These are phyloP conservation scores for Incumbomyces lentus DNA, from an alignment of 2,329 filamentous ascomycete species.

Conservation along the genomic window DNA sequence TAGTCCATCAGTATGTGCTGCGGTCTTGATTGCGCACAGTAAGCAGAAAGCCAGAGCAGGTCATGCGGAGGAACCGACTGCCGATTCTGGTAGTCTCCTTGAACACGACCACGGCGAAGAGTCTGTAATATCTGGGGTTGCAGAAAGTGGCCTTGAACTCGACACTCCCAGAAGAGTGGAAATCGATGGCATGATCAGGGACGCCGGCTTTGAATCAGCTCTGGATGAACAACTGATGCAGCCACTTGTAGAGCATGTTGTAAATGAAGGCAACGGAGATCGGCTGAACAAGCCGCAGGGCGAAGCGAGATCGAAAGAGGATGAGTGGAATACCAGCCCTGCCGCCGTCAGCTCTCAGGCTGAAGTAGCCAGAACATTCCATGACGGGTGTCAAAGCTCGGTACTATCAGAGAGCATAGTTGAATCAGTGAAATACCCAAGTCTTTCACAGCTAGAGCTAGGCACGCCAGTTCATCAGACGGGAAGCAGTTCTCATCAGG, in stretches of 20 bases:
- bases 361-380: neutral
- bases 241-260: constrained; percentile 1
- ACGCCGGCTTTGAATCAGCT: constrained; percentile 40
- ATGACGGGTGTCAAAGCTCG: constrained; percentile 4
- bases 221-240: constrained; percentile 30
- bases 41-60: neutral
- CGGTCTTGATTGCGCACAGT: neutral
- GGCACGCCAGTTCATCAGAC: constrained; percentile 8
- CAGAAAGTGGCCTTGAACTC: constrained; percentile 14
- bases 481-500: constrained; percentile 18
- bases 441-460: constrained; percentile 17
- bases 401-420: constrained; percentile 14
- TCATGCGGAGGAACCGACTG: neutral
- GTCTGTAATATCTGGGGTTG: constrained; percentile 1
- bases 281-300: neutral
- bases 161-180: constrained; percentile 29
- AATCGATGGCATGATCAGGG: constrained; percentile 37
- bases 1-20: neutral
- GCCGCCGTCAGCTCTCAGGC: neutral
- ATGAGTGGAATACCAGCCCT: constrained; percentile 2
- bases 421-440: constrained; percentile 19
- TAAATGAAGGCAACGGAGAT: neutral
- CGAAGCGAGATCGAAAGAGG: neutral
- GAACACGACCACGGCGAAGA: constrained; percentile 6
- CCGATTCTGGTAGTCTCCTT: neutral